Evolutionary conservation across 2,329 filamentous ascomycete species (phyloP), one percentile per base, ranked within the genome.

Genomic region (Epichloe typhina): DNA sequence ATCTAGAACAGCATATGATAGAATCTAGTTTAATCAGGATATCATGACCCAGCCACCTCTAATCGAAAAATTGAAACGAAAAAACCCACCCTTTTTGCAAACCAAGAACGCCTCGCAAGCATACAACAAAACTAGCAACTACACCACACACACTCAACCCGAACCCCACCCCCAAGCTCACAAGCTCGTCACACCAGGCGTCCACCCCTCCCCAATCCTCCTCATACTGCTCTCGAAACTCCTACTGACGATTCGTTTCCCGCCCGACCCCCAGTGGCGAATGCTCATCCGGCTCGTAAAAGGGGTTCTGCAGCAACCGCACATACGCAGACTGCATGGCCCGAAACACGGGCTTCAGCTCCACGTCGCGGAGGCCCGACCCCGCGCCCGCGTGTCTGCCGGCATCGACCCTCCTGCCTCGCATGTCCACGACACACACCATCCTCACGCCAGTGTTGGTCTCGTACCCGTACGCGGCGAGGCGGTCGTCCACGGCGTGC

Each of bases 371-470:
- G 61, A 96, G 66, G 0, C 87, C 88, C 17, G 86, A n/a, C 13
- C 79, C 77, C 19, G 71, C 66, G 13, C 79, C 77, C 17, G 72
- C 65, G 4, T 61, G 59, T 6, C 62, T 47, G 40, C 49, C 48
- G 9, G 59, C 62, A 47, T 67, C 69, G 49, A 73, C 68, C 47
- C 76, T 70, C 21, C 84, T 74, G 1, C 89, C 90, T 58, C 89
- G 82, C 79, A 95, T 88, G 69, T 98, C 91, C 33, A 97, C 84
- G 3, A 96, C 80, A 55, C 89, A 84, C 36, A 97, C 82, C 62
- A 98, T 83, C 64, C 91, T 90, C 56, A 95, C 82, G 40, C 89
- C 89, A 26, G 93, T 97, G 68, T 95, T 97, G 51, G 93, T 96
- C 68, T 97, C 80, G 81, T 88, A 96, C 61, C 93, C 93, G 71